A percentile compares a stretch with the other conserved stretches of the same genome.
Evolutionary conservation across 2,329 filamentous ascomycete genomes (phyloP).

Genomic region (Fusarium abutilonis): DNA sequence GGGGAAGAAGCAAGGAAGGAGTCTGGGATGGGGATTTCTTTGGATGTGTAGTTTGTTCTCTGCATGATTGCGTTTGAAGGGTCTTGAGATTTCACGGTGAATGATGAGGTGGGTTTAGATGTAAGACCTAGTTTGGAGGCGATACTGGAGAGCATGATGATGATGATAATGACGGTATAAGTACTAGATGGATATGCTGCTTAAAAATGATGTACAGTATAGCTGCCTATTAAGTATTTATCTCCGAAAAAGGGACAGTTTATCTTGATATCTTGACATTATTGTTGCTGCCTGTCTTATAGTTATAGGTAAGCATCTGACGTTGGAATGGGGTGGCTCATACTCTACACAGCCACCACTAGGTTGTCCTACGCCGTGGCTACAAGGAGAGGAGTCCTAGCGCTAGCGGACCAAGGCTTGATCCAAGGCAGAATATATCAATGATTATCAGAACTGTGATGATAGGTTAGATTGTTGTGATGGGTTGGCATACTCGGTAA

Average conservation of each 20-base stretch:
- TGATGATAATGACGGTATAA: background rate
- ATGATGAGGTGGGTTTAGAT: background rate
- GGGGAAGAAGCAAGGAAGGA: conserved; percentile 57
- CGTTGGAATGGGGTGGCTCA: background rate
- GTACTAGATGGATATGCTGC: background rate
- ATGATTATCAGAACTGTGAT: background rate
- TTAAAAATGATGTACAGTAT: too few species aligned
- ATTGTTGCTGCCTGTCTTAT: conserved; percentile 24
- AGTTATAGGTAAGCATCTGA: background rate
- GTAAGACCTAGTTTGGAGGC: conserved; percentile 39
- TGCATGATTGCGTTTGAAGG: conserved; percentile 4
- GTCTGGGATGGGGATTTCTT: conserved; percentile 51
- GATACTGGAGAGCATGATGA: conserved; percentile 39
- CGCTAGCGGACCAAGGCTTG: background rate
- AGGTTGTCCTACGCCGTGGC: conserved; percentile 9
- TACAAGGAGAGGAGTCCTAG: background rate
- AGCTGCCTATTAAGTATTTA: conserved; percentile 9
- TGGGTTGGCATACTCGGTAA: too few species aligned
- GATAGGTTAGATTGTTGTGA: too few species aligned
- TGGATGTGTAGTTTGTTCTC: conserved; percentile 45
- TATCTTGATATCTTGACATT: background rate
- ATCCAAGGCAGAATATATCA: background rate
- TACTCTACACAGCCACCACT: conserved; percentile 26
- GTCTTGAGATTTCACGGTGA: conserved; percentile 8
- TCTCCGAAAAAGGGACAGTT: conserved; percentile 1